Evolutionary conservation across 106 monocot species (phyloP).

Genomic region (Allium cepa): DNA sequence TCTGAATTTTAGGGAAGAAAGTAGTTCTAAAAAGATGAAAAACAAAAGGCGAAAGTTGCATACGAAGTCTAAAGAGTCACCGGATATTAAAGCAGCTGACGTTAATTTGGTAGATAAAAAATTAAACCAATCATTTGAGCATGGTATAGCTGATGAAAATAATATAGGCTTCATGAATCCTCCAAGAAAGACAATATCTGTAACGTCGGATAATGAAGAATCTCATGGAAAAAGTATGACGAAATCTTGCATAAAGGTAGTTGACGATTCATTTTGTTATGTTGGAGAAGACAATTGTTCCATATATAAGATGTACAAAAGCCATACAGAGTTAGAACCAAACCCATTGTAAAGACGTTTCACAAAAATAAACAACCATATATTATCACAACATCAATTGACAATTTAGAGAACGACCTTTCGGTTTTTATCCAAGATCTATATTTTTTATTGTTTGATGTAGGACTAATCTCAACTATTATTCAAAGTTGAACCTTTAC

Average conservation of each 20-base stretch:
- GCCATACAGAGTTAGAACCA: too few species aligned
- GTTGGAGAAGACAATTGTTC: too few species aligned
- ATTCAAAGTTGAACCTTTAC: too few species aligned
- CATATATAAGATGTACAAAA: too few species aligned
- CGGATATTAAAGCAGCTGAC: slow-evolving; percentile 25
- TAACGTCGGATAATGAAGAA: background rate
- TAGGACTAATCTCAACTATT: background rate
- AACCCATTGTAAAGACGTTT: slow-evolving; percentile 1
- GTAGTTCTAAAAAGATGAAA: slow-evolving; percentile 1
- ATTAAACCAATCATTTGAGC: too few species aligned
- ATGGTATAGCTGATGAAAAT: background rate
- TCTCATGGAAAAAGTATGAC: slow-evolving; percentile 3
- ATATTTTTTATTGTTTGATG: too few species aligned
- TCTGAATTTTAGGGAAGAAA: too few species aligned
- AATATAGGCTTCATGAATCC: slow-evolving; percentile 1
- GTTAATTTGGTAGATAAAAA: background rate
- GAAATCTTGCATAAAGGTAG: background rate
- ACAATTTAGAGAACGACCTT: slow-evolving; percentile 8
- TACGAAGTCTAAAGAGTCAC: slow-evolving; percentile 29
- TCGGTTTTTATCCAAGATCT: too few species aligned
- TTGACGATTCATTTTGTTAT: background rate
- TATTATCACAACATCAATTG: too few species aligned
- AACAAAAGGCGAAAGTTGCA: background rate
- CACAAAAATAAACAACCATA: slow-evolving; percentile 21
- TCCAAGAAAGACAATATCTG: too few species aligned